Conservation (phyloP, 2,329 filamentous ascomycete species). For the Cadophora malorum region DNA sequence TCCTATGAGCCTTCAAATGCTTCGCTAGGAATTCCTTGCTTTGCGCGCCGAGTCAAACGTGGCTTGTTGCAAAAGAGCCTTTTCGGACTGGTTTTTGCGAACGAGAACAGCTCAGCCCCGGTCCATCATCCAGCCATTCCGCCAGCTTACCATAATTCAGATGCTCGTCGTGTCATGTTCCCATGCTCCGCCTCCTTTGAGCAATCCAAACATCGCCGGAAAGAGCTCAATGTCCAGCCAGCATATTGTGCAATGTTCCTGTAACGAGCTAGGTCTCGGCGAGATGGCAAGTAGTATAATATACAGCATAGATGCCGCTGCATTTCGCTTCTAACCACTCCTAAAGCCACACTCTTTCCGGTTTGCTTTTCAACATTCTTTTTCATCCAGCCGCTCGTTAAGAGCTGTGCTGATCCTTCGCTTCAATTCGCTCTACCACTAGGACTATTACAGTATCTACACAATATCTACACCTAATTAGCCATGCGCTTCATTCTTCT, state of each 20-base stretch:
- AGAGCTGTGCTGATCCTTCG: background rate
- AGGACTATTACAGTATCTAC: background rate
- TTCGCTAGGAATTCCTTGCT: background rate
- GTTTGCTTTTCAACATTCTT: background rate
- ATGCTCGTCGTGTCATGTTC: slow-evolving; percentile 24
- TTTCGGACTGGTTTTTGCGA: background rate
- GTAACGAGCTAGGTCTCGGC: background rate
- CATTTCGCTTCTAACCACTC: background rate
- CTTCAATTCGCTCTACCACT: background rate
- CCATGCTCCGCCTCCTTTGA: slow-evolving; percentile 20
- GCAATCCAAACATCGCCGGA: background rate
- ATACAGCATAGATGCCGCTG: background rate
- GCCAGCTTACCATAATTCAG: slow-evolving; percentile 10
- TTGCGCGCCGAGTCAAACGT: slow-evolving; percentile 7
- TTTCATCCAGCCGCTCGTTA: background rate
- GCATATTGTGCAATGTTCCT: background rate
- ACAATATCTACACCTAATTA: background rate
- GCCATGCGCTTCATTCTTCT: slow-evolving; percentile 13
- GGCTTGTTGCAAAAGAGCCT: background rate
- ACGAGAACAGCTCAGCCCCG: background rate
- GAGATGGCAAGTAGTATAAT: background rate
- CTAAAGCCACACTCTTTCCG: background rate
- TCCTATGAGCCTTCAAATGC: background rate
- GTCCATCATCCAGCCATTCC: background rate
- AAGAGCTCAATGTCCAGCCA: background rate